A percentile compares a stretch with the other conserved stretches of the same genome.
Evolutionary conservation across 2,329 filamentous ascomycete genomes (phyloP).

Genomic region (Fonsecaea monophora): DNA sequence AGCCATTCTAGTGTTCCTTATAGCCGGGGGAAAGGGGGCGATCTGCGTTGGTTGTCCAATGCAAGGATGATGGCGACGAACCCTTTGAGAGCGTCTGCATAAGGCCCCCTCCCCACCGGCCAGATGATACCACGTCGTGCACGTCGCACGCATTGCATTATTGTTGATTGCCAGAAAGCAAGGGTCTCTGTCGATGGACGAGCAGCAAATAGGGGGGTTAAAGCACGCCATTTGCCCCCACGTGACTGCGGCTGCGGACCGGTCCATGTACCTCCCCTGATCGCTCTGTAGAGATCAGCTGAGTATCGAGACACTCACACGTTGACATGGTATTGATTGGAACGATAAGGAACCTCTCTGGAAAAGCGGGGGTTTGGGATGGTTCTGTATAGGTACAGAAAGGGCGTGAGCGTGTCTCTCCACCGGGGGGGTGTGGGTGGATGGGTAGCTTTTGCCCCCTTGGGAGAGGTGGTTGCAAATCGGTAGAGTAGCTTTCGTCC

Average conservation of each 20-base stretch:
- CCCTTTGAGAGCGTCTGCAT: not conserved
- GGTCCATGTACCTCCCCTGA: not conserved
- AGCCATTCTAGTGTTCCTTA: too few species aligned
- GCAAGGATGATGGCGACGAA: not conserved
- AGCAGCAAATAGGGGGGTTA: constrained; percentile 29
- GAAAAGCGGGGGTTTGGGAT: constrained; percentile 6
- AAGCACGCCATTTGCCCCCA: constrained; percentile 34
- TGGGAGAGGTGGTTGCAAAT: not conserved
- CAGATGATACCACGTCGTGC: not conserved
- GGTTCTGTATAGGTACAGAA: not conserved
- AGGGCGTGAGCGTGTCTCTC: too few species aligned
- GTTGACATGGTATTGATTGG: constrained; percentile 9
- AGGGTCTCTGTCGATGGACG: constrained; percentile 13
- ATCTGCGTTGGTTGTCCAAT: not conserved
- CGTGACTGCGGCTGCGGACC: constrained; percentile 15
- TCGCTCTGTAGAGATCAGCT: not conserved
- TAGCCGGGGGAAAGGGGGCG: too few species aligned
- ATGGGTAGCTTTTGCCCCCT: not conserved
- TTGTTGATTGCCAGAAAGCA: not conserved
- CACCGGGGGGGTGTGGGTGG: not conserved
- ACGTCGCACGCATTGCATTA: not conserved
- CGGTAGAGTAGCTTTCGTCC: not conserved
- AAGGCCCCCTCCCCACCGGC: not conserved
- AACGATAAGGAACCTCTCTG: constrained; percentile 8
- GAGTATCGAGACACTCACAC: not conserved